A percentile compares a stretch with the other conserved stretches of the same genome.
Conservation (phyloP, 345 rosid genomes). For the Lagerstroemia speciosa region DNA sequence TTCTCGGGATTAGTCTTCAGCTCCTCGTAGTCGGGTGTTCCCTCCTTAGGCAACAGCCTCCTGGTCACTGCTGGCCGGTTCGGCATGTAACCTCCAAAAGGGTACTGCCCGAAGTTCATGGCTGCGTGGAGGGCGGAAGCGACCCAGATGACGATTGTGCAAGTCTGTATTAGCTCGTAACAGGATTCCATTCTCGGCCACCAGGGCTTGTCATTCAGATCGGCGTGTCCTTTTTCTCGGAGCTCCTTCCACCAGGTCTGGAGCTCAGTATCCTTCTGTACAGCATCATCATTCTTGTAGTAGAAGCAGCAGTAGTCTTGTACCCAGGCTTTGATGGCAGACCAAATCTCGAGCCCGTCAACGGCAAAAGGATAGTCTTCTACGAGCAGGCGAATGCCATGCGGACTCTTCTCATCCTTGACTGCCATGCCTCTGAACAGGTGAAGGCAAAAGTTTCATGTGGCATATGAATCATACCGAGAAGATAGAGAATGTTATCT, state of each 20-base stretch:
- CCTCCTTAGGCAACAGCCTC: slow-evolving; percentile 43
- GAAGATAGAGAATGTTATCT: no score
- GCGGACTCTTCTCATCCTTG: slow-evolving; percentile 44
- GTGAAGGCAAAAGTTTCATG: not conserved
- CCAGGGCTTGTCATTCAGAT: slow-evolving; percentile 59
- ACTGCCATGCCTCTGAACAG: slow-evolving; percentile 56
- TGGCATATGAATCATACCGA: no score
- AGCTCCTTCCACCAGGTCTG: slow-evolving; percentile 71
- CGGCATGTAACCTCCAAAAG: slow-evolving; percentile 55
- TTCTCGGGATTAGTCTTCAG: slow-evolving; percentile 35
- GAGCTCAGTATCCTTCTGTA: slow-evolving; percentile 43
- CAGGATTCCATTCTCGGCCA: slow-evolving; percentile 57
- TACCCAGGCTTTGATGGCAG: slow-evolving; percentile 61
- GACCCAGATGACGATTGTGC: slow-evolving; percentile 64
- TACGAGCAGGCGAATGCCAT: slow-evolving; percentile 44
- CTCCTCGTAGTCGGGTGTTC: slow-evolving; percentile 44
- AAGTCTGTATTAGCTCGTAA: slow-evolving; percentile 39
- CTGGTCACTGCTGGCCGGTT: slow-evolving; percentile 55
- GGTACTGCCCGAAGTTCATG: slow-evolving; percentile 60
- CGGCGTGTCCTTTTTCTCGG: slow-evolving; percentile 63
- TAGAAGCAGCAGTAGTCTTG: slow-evolving; percentile 40
- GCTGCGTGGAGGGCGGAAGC: slow-evolving; percentile 77
- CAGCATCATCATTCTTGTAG: slow-evolving; percentile 39
- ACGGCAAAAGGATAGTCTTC: slow-evolving; percentile 73
- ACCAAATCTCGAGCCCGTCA: slow-evolving; percentile 72